Base-by-base conservation (phyloP, 371 early-diverging fungal species). In the Mucor racemosus region DNA sequence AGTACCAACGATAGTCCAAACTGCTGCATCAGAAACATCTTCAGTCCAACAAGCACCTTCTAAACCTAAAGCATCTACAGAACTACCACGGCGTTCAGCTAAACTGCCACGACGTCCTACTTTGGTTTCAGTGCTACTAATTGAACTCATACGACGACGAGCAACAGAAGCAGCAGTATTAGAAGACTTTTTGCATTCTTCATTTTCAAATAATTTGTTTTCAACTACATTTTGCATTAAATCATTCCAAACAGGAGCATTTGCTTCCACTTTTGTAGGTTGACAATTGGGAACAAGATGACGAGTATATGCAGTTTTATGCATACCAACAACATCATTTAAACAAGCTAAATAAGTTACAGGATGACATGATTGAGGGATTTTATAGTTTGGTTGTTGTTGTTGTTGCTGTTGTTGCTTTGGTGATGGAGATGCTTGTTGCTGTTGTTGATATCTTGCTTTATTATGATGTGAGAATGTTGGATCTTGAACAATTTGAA, bases 1-100 rank as follows among this genome's bases (percentile, higher is more conserved):
- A 0, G 94, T 92, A 53, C 94, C 93, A 13, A 94, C 94, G 70
- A 94, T 91, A 4, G 95, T 95, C 95, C 95, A 95, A 1, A 95
- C 92, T 0, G 93, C 87, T 2, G 87, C 86, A 81, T 95, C 95
- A 4, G 91, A 90, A 26, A 94, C 94, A 76, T 95, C 94, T 72
- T 92, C 92, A 10, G 88, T 86, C 94, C 94, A 93, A 58, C 88
- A 81, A 15, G 84, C 74, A 31, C 86, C 83, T 15, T 65, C 66
- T 15, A 66, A 60, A 15, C 58, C 44, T 34, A 69, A 64, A 53
- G 65, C 64, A 41, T 48, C 57, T 7, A 64, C 50, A 13, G 62
- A 39, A 36, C 66, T 70, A 53, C 62, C 53, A 26, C 66, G 66
- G 17, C 66, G 71, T 42, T 70, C 66, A 10, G 46, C 55, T n/a